Evolutionary conservation across 495 filamentous ascomycete species (phyloP).

Genomic region (Tuber borchii): DNA sequence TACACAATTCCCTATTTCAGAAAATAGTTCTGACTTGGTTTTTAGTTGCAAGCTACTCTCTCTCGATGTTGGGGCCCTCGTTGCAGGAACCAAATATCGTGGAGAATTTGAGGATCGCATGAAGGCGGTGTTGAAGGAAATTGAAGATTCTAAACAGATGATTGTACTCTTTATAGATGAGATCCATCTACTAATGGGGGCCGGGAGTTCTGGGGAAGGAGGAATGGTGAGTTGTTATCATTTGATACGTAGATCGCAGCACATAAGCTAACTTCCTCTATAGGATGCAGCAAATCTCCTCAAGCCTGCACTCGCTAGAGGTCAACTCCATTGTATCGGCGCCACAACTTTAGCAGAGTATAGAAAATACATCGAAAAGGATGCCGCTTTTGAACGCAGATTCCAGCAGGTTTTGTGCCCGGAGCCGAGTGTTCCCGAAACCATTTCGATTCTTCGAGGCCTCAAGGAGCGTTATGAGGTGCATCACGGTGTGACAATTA

Average conservation of each 20-base stretch:
- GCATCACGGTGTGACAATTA: slow-evolving; percentile 93
- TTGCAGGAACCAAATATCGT: slow-evolving; percentile 94
- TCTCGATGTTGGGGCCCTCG: slow-evolving; percentile 86
- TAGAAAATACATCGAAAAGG: slow-evolving; percentile 98
- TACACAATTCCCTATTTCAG: neutral
- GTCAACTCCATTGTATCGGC: slow-evolving; percentile 95
- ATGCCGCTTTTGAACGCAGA: slow-evolving; percentile 92
- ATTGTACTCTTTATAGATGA: slow-evolving; percentile 97
- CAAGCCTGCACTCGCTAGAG: slow-evolving; percentile 94
- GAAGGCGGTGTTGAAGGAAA: slow-evolving; percentile 97
- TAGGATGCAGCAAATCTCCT: slow-evolving; percentile 85
- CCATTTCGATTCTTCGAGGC: slow-evolving; percentile 92
- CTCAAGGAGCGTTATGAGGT: slow-evolving; percentile 96
- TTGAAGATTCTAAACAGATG: slow-evolving; percentile 90
- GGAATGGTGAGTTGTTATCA: slow-evolving; percentile 58
- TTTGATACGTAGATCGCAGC: neutral
- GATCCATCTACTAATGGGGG: slow-evolving; percentile 97
- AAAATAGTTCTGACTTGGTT: slow-evolving; percentile 7
- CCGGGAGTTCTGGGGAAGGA: slow-evolving; percentile 84
- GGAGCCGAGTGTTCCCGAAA: slow-evolving; percentile 80
- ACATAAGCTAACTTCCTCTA: neutral
- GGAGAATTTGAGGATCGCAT: slow-evolving; percentile 98
- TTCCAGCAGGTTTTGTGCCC: slow-evolving; percentile 97
- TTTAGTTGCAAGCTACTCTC: slow-evolving; percentile 74
- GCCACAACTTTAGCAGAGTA: slow-evolving; percentile 93